phyloP scores from a whole-genome alignment of 163 green algal genomes.

The Chlamydomonas reinhardtii region DNA sequence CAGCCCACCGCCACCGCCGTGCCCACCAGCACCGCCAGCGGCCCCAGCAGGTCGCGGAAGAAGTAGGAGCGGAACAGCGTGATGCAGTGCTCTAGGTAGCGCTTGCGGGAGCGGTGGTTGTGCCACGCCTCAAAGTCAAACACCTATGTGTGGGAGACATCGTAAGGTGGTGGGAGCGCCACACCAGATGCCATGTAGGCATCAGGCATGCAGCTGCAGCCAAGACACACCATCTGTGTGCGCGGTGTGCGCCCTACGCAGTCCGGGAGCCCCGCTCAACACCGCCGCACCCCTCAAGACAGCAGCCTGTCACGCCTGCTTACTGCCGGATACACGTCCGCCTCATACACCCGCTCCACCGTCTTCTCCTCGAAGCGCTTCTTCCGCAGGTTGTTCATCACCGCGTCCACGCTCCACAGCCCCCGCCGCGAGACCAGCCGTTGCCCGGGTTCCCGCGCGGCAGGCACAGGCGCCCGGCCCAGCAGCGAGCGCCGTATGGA shows the following conservation, averaged over 20 bases:
- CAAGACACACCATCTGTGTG: no score
- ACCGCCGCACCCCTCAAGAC: no score
- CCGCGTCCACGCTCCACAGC: constrained; percentile 32
- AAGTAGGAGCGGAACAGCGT: constrained; percentile 48
- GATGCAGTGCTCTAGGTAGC: constrained; percentile 54
- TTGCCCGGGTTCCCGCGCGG: no score
- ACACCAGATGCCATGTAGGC: background rate
- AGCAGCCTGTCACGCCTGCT: background rate
- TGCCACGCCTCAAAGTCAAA: constrained; percentile 48
- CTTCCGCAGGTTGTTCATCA: background rate
- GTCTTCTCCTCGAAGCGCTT: constrained; percentile 37
- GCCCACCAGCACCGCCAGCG: constrained; percentile 25
- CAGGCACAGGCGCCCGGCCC: no score
- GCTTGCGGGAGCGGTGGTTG: constrained; percentile 33
- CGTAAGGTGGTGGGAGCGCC: no score
- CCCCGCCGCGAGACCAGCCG: no score
- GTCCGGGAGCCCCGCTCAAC: no score
- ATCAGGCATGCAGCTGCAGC: no score
- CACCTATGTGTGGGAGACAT: constrained; percentile 13
- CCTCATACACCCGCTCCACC: constrained; percentile 46
- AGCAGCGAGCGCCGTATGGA: no score
- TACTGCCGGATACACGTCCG: constrained; percentile 21
- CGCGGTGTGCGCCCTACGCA: no score
- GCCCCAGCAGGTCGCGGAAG: constrained; percentile 41
- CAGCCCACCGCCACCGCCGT: constrained; percentile 11